Percentiles rank a stretch among this genome's conserved stretches.
phyloP scores from a whole-genome alignment of 768 basidiomycete genomes.

The Suillus weaverae region DNA sequence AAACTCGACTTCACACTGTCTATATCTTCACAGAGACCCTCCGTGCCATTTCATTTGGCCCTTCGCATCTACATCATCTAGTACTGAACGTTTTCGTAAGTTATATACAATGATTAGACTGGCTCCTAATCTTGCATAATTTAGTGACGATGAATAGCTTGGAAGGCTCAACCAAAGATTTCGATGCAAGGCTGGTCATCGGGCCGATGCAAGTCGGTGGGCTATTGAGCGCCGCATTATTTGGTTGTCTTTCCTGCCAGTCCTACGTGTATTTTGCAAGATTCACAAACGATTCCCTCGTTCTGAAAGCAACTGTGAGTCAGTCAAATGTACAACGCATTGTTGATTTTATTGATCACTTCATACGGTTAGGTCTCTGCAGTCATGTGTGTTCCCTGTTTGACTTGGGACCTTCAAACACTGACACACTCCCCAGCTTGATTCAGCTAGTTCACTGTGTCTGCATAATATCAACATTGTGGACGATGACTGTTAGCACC shows the following conservation, averaged over 20 bases:
- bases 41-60: no score
- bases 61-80: no score
- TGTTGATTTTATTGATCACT: neutral
- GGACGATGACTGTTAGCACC: neutral
- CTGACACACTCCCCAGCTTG: neutral
- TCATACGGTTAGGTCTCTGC: neutral
- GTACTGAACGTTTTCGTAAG: no score
- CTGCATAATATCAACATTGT: neutral
- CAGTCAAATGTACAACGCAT: no score
- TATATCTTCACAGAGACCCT: no score
- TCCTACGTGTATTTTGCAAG: slow-evolving; percentile 13
- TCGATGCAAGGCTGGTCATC: neutral
- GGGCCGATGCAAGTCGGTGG: slow-evolving; percentile 15
- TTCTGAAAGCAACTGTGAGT: slow-evolving; percentile 4
- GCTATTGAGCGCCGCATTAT: slow-evolving; percentile 10
- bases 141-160: neutral
- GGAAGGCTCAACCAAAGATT: neutral
- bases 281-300: slow-evolving; percentile 6
- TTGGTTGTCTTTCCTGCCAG: slow-evolving; percentile 15
- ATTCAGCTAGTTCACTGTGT: neutral
- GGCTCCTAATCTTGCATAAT: no score
- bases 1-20: no score
- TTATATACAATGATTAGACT: no score
- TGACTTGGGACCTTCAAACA: neutral
- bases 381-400: neutral